Base-by-base conservation (phyloP, 2,329 filamentous ascomycete genomes). In the Verticillium dahliae region DNA sequence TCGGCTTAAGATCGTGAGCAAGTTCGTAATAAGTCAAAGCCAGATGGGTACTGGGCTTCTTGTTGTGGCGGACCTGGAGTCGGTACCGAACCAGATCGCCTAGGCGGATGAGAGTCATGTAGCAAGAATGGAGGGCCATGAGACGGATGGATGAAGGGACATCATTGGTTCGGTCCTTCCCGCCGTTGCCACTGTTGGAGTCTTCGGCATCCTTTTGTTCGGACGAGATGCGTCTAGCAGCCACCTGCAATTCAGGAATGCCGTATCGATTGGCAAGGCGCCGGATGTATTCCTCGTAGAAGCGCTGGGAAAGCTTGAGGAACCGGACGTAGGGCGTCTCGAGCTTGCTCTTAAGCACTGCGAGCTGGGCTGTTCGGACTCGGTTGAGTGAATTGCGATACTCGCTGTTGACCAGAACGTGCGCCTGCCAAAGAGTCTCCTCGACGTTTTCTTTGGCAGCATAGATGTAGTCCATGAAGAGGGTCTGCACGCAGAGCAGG, bases 71-170 rank as follows among this genome's bases (percentile, higher is more conserved):
- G 62, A 91, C 80, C 70, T 94, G 90, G 60, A 83, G 81, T 60
- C 93, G 88, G 75, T 97, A 99, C 65, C 95, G 87, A 58, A 91
- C 91, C 57, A 99, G 81, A 73, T 99, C 95, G 38, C 95, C 95
- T 10, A 98, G 84, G 66, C 90, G 91, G 63, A 97, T 88, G 61
- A 98, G 81, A 4, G 90, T 92, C 61, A 87, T 85, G 75, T 97
- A 90, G 72, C 91, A 96, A 3, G 91, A 92, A 61, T 81, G 78
- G 50, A 91, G 79, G 61, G 96, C 84, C 65, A 81, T 76, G n/a
- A 77, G 73, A 63, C 82, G 81, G 58, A 91, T 74, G 13, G 81
- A 71, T 56, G 79, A 68, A 54, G 81, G 73, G 61, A 81, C 74
- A 66, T 78, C 72, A 65, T 78, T 73, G 64, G 79, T 72, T 60